Percentiles rank a stretch among this genome's conserved stretches.
phyloP scores from a whole-genome alignment of 192 early-diverging fungal species.

The Backusella liffmaniae region DNA sequence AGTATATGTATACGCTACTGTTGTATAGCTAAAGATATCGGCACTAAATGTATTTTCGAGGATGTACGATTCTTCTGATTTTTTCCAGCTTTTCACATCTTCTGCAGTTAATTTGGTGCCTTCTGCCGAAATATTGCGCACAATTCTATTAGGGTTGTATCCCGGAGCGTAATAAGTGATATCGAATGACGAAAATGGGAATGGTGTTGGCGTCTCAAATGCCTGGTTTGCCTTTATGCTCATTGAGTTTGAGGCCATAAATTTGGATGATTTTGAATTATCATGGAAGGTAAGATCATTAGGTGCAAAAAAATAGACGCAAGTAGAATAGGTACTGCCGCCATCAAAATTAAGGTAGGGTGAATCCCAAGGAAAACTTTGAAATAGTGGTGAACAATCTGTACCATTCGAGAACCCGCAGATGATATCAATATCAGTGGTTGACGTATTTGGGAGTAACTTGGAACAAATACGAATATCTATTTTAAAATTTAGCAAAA shows the following conservation, averaged over 20 bases:
- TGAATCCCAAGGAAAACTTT: not conserved
- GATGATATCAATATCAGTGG: not conserved
- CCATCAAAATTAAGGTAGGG: not conserved
- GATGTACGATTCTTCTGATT: not conserved
- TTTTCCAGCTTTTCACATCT: not conserved
- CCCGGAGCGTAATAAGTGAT: not conserved
- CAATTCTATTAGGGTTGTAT: not conserved
- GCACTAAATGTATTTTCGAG: not conserved
- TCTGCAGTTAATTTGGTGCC: not conserved
- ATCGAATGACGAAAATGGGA: not conserved
- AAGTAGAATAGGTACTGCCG: not conserved
- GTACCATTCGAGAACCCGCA: not conserved
- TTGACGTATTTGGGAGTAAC: not conserved
- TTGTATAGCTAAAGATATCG: not conserved
- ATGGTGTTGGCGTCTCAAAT: not conserved
- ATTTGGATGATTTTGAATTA: not conserved
- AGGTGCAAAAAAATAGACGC: not conserved
- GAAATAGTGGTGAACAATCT: not conserved
- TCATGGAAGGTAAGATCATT: not conserved
- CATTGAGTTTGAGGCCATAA: not conserved
- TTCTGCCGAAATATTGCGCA: not conserved
- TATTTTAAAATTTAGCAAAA: not conserved
- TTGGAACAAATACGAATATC: constrained; percentile 2
- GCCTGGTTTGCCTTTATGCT: not conserved
- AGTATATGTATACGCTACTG: not conserved